These are phyloP conservation scores for Neurospora sp. DNA, from an alignment of 495 filamentous ascomycete genomes.

Conservation along the genomic window DNA sequence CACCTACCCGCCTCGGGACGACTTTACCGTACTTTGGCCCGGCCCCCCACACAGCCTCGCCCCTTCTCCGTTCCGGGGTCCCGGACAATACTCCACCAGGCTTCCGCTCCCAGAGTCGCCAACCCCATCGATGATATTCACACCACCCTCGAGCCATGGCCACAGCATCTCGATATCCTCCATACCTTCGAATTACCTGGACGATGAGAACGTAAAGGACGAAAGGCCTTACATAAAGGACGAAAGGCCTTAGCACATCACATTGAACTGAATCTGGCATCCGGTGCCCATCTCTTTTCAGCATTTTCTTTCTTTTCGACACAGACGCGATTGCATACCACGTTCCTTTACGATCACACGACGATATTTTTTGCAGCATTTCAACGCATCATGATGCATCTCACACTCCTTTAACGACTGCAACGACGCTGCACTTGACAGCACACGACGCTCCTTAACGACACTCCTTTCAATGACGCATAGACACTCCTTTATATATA, in stretches of 20 bases:
- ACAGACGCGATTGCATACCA: conserved; percentile 42
- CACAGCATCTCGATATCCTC: conserved; percentile 21
- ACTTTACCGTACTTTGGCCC: conserved; percentile 14
- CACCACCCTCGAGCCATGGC: conserved; percentile 18
- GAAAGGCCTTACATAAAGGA: conserved; percentile 18
- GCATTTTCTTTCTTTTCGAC: conserved; percentile 18
- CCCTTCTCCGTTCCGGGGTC: conserved; percentile 29
- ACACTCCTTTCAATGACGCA: conserved; percentile 8
- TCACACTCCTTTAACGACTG: conserved; percentile 32
- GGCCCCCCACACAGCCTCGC: conserved; percentile 12
- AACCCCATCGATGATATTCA: conserved; percentile 16
- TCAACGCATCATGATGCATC: conserved; percentile 19
- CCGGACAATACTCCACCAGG: conserved; percentile 21
- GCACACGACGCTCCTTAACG: conserved; percentile 1
- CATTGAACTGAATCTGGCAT: background rate
- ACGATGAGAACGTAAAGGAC: conserved; percentile 18
- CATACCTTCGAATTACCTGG: conserved; percentile 9
- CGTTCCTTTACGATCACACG: conserved; percentile 36
- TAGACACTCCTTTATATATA: conserved; percentile 32
- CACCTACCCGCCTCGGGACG: conserved; percentile 25
- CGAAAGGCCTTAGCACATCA: conserved; percentile 10
- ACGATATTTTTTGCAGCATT: conserved; percentile 20
- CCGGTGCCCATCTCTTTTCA: conserved; percentile 9
- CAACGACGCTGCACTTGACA: conserved; percentile 20
- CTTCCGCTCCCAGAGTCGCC: conserved; percentile 29